A percentile compares a stretch with the other conserved stretches of the same genome.
These are phyloP conservation scores for Golubevia sp. DNA, from an alignment of 1,284 basidiomycete genomes.

Conservation along the genomic window DNA sequence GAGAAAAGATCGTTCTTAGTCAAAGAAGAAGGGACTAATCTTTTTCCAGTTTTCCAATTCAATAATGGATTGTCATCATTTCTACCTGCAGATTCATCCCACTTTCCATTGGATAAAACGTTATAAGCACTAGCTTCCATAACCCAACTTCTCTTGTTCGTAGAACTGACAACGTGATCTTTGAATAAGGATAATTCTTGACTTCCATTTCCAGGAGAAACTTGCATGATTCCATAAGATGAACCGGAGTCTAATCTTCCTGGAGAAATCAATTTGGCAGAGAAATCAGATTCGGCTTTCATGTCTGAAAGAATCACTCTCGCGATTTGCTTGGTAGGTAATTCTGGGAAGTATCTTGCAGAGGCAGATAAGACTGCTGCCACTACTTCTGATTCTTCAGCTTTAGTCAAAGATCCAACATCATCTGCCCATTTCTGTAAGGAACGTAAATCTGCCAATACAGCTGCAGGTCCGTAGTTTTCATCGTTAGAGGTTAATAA, in stretches of 20 bases:
- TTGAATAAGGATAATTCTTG: slow-evolving; percentile 38
- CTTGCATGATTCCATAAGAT: slow-evolving; percentile 48
- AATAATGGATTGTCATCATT: slow-evolving; percentile 10
- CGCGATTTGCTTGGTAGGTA: slow-evolving; percentile 32
- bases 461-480: slow-evolving; percentile 33
- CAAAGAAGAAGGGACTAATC: slow-evolving; percentile 19
- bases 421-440: slow-evolving; percentile 53
- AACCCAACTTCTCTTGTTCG: slow-evolving; percentile 36
- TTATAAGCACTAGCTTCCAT: slow-evolving; percentile 6
- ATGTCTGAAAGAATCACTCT: slow-evolving; percentile 53
- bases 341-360: slow-evolving; percentile 52
- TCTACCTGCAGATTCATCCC: slow-evolving; percentile 21
- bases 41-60: slow-evolving; percentile 39
- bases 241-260: slow-evolving; percentile 45
- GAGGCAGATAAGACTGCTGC: slow-evolving; percentile 48
- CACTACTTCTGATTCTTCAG: slow-evolving; percentile 42
- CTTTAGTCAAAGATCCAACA: slow-evolving; percentile 15
- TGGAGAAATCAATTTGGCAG: slow-evolving; percentile 17
- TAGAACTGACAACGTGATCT: slow-evolving; percentile 20
- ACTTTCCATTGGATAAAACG: slow-evolving; percentile 2
- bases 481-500: slow-evolving; percentile 28
- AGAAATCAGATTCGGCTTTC: slow-evolving; percentile 53
- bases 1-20: slow-evolving; percentile 35
- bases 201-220: slow-evolving; percentile 31
- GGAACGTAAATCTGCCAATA: slow-evolving; percentile 38